Percentiles rank a stretch among this genome's conserved stretches.
Conservation (phyloP, 129 eudicot genomes). For the Scalesia atractyloides region DNA sequence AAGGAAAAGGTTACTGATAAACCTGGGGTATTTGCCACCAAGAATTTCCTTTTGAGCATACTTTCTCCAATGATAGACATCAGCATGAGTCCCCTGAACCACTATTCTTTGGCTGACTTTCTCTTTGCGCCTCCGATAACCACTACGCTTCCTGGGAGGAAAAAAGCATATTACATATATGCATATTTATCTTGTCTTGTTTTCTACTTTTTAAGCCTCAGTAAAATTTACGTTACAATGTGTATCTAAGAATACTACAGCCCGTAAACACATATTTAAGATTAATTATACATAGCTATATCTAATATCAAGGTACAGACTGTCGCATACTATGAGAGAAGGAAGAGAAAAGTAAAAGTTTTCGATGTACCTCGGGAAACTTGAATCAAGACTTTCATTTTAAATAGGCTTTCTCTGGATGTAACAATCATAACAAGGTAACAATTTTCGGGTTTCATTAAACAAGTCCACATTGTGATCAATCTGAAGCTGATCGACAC, state of each 20-base stretch:
- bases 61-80: conserved; percentile 19
- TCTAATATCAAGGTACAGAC: neutral
- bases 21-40: conserved; percentile 13
- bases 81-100: neutral
- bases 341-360: conserved; percentile 1
- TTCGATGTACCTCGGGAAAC: neutral
- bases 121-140: neutral
- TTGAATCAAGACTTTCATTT: neutral
- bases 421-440: neutral
- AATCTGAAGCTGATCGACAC: neutral
- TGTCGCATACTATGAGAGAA: neutral
- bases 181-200: neutral
- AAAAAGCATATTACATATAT: neutral
- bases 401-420: neutral
- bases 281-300: neutral
- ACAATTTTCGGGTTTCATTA: neutral
- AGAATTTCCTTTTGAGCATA: conserved; percentile 10
- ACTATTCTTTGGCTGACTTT: neutral
- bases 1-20: neutral
- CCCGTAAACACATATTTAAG: neutral
- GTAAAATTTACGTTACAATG: neutral
- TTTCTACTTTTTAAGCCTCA: neutral
- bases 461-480: neutral
- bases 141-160: neutral
- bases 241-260: neutral